Evolutionary conservation across 2,329 filamentous ascomycete species (phyloP).

Genomic region (Teratosphaeria nubilosa): DNA sequence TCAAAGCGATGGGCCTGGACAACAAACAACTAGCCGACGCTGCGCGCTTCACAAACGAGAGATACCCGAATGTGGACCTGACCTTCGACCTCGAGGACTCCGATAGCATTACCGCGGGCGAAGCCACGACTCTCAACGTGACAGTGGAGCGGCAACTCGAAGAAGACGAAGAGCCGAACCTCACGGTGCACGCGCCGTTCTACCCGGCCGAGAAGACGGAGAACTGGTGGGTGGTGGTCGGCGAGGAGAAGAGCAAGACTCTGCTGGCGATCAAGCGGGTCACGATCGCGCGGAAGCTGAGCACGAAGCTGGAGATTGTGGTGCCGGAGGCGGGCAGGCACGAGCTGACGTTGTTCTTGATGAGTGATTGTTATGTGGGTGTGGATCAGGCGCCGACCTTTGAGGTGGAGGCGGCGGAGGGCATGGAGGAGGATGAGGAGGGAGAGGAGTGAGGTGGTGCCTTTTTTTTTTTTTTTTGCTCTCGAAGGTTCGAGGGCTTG

Average conservation of each 20-base stretch:
- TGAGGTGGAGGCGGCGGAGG: conserved; percentile 73
- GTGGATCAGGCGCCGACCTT: conserved; percentile 94
- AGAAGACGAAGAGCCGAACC: conserved; percentile 63
- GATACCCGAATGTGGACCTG: conserved; percentile 90
- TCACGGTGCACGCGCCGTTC: conserved; percentile 87
- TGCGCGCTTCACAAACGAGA: conserved; percentile 90
- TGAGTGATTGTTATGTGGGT: conserved; percentile 94
- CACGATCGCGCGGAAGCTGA: conserved; percentile 69
- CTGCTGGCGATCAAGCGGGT: conserved; percentile 90
- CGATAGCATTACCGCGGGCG: conserved; percentile 68
- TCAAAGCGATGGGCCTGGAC: conserved; percentile 67
- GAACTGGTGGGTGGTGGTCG: conserved; percentile 97
- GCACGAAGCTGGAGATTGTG: conserved; percentile 76
- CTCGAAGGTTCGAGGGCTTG: too few relatives aligned
- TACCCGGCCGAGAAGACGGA: conserved; percentile 87
- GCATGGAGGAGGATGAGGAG: conserved; percentile 90
- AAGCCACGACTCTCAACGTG: conserved; percentile 72
- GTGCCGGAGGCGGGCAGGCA: conserved; percentile 77
- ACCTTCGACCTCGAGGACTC: conserved; percentile 78
- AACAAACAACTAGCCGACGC: conserved; percentile 77
- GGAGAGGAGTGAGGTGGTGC: conserved; percentile 48
- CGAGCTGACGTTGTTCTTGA: conserved; percentile 81
- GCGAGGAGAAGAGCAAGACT: conserved; percentile 79
- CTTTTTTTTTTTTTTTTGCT: too few relatives aligned
- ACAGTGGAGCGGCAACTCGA: conserved; percentile 74